Evolutionary conservation across 192 early-diverging fungal genomes (phyloP).

Genomic region (Funneliformis mosseae): DNA sequence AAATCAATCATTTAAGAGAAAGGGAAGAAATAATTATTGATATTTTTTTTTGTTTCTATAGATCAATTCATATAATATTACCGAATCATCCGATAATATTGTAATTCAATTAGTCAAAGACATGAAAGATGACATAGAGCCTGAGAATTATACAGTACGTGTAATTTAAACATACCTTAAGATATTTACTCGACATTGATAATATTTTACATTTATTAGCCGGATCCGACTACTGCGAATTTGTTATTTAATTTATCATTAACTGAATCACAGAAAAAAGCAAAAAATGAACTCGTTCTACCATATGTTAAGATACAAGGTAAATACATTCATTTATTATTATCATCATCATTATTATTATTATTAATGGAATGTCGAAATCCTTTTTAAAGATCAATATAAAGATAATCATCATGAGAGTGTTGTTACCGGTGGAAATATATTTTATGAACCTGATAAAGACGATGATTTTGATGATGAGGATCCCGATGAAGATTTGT

Average conservation of each 20-base stretch:
- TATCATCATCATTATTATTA: no score
- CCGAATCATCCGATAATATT: conserved; percentile 1
- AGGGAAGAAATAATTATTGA: conserved; percentile 15
- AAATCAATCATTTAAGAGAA: background rate
- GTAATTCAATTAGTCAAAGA: conserved; percentile 37
- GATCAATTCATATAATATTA: conserved; percentile 41
- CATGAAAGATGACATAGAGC: conserved; percentile 39
- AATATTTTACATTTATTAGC: conserved; percentile 29
- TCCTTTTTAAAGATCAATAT: conserved; percentile 18
- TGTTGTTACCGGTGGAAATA: conserved; percentile 50
- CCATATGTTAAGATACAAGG: conserved; percentile 77
- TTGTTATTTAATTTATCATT: conserved; percentile 83
- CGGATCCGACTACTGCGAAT: conserved; percentile 72
- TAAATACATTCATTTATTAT: no score
- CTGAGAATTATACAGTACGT: conserved; percentile 38
- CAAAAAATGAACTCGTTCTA: conserved; percentile 73
- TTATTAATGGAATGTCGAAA: background rate
- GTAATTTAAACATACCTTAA: background rate
- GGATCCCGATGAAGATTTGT: conserved; percentile 90
- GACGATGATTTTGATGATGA: conserved; percentile 91
- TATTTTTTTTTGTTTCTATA: no score
- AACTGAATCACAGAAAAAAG: conserved; percentile 80
- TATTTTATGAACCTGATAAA: conserved; percentile 83
- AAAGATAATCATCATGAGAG: conserved; percentile 12
- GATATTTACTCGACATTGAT: background rate